Base-by-base conservation (phyloP, 371 early-diverging fungal species). In the Syncephalastrum contaminatum region DNA sequence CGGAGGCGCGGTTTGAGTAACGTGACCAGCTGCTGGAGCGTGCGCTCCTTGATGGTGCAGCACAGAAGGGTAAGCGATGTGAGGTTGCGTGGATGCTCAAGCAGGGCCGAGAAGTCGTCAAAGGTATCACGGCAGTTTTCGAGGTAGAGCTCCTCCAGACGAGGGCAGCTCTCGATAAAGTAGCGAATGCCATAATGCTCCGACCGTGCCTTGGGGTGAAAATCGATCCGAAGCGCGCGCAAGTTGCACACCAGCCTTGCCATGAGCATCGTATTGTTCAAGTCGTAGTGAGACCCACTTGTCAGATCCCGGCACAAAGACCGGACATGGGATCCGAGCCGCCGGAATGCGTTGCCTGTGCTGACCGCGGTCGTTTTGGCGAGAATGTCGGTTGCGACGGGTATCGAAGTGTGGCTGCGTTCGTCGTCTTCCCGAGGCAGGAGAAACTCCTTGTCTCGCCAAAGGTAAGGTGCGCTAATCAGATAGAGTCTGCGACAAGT, bases 381-480 rank as follows among this genome's bases (percentile, higher is more conserved):
- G 67, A 68, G 2, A 63, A 51, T 14, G 67, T 66, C 42, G 52
- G 55, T 42, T 58, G 56, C 0, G 70, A 54, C 60, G 12, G 21
- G 42, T 24, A 56, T 42, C 15, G 53, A 44, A 12, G 54, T 51
- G n/a, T 45, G 54, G 36, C 51, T 64, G 12, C 42, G 43, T 36
- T 72, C 52, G 44, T 73, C 74, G 15, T 70, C 60, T 45, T 66
- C 70, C 19, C 64, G 53, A 18, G 75, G 75, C 14, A 78, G 36
- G n/a, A 78, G 70, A 48, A 77, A 74, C 46, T 75, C 79, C 48
- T 78, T 74, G 40, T 75, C 68, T 56, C 69, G 66, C 79, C 79
- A 78, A 20, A 78, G 59, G 43, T 62, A 71, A 0, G 79, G 79
- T n/a, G 66, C 60, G 22, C 71, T 69, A 1, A 75, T 40, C 1